Conservation (phyloP, 1,139 yeast genomes). For the Pichia sp. region DNA sequence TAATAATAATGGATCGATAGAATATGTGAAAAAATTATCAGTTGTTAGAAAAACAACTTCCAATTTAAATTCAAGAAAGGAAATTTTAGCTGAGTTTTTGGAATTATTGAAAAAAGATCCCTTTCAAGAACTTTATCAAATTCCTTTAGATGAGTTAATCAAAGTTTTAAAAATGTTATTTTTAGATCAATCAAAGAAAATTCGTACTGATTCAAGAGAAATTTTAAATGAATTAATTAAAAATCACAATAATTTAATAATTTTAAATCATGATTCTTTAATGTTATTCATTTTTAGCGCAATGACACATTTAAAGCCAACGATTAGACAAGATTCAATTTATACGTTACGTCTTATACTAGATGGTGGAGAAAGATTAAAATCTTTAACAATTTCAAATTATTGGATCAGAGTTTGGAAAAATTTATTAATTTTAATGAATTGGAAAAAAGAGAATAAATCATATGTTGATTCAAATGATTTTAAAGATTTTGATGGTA, state of each 20-base stretch:
- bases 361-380: slow-evolving; percentile 32
- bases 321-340: slow-evolving; percentile 66
- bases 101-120: slow-evolving; percentile 25
- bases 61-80: slow-evolving; percentile 21
- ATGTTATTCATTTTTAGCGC: slow-evolving; percentile 81
- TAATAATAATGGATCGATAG: slow-evolving; percentile 35
- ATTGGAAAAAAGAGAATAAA: slow-evolving; percentile 40
- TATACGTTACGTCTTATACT: slow-evolving; percentile 53
- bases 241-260: slow-evolving; percentile 12
- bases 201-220: slow-evolving; percentile 36
- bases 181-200: slow-evolving; percentile 57
- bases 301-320: slow-evolving; percentile 85
- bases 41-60: slow-evolving; percentile 51
- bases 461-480: slow-evolving; percentile 25
- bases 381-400: slow-evolving; percentile 38
- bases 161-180: slow-evolving; percentile 51
- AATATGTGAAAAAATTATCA: slow-evolving; percentile 53
- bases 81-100: slow-evolving; percentile 16
- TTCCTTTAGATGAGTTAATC: slow-evolving; percentile 53
- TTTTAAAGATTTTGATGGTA: slow-evolving; percentile 18
- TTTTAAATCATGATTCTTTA: slow-evolving; percentile 57
- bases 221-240: slow-evolving; percentile 12
- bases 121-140: slow-evolving; percentile 32
- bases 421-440: slow-evolving; percentile 50
- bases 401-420: slow-evolving; percentile 27